A percentile compares a stretch with the other conserved stretches of the same genome.
phyloP scores from a whole-genome alignment of 352 stramenopile species.

The Globisporangium paroecandrum region DNA sequence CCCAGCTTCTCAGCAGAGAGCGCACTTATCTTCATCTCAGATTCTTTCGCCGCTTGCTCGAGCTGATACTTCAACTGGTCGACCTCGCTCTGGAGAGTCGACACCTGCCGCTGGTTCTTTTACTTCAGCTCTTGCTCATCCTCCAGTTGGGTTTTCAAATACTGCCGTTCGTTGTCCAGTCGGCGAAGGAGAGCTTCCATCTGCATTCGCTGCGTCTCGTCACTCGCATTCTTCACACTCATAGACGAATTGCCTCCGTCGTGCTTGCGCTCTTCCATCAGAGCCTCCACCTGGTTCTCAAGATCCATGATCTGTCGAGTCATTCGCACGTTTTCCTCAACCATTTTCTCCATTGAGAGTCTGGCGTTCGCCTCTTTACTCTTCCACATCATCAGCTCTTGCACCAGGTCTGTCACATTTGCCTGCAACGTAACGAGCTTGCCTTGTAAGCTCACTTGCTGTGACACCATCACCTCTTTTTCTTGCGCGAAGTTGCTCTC shows the following conservation, averaged over 20 bases:
- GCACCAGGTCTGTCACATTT: constrained; percentile 72
- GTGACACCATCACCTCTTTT: constrained; percentile 39
- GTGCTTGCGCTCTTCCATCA: constrained; percentile 53
- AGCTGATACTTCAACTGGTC: constrained; percentile 30
- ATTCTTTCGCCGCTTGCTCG: constrained; percentile 32
- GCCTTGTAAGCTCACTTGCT: constrained; percentile 46
- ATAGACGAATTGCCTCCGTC: constrained; percentile 28
- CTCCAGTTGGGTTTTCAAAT: constrained; percentile 76
- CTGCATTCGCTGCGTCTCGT: constrained; percentile 75
- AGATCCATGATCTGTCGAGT: constrained; percentile 64
- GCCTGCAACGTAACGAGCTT: constrained; percentile 68
- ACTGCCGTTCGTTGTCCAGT: constrained; percentile 79
- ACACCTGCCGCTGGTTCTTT: constrained; percentile 36
- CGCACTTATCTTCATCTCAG: constrained; percentile 42
- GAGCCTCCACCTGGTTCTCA: constrained; percentile 46
- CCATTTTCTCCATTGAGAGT: constrained; percentile 71
- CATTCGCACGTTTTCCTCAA: constrained; percentile 61
- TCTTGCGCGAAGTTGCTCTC: constrained; percentile 50
- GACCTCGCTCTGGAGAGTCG: constrained; percentile 42
- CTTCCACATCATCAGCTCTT: constrained; percentile 65
- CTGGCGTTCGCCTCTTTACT: constrained; percentile 63
- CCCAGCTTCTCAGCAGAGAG: constrained; percentile 25
- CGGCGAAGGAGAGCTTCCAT: constrained; percentile 71
- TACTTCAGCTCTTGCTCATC: constrained; percentile 47
- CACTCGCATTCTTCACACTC: constrained; percentile 62